phyloP scores from a whole-genome alignment of 208 protist species.

The Crithidia bombi region DNA sequence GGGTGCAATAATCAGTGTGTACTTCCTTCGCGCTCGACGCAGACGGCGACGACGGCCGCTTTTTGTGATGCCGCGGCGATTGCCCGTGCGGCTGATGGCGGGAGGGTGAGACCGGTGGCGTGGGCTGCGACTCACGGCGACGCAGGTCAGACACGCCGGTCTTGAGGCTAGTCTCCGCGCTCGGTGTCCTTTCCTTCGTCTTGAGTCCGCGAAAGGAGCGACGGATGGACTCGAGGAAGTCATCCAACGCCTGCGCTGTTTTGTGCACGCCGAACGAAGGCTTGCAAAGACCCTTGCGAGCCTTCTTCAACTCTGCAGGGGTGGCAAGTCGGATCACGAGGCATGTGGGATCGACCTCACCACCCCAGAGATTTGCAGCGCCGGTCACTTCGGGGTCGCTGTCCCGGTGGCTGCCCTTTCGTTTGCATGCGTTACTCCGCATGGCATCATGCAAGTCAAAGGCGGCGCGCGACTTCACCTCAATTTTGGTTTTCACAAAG shows the following conservation, averaged over 20 bases:
- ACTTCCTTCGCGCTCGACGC: neutral
- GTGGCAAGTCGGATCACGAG: slow-evolving; percentile 4
- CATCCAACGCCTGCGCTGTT: neutral
- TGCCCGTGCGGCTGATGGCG: neutral
- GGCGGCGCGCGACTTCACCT: slow-evolving; percentile 8
- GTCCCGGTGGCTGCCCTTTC: neutral
- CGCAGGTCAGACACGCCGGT: neutral
- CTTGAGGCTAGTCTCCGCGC: neutral
- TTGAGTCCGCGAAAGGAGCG: neutral
- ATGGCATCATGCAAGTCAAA: slow-evolving; percentile 21
- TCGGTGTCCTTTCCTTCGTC: neutral
- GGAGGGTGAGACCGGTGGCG: neutral
- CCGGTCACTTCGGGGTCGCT: neutral
- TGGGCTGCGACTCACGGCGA: neutral
- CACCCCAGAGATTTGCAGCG: no score
- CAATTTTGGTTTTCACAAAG: neutral
- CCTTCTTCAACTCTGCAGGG: slow-evolving; percentile 8
- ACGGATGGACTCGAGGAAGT: slow-evolving; percentile 6
- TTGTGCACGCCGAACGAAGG: neutral
- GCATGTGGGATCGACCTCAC: neutral
- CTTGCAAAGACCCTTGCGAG: neutral
- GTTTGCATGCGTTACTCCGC: neutral
- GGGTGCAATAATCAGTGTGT: neutral
- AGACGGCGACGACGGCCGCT: neutral
- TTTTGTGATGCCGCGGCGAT: neutral